These are phyloP conservation scores for Papilionanthe hybrid DNA, from an alignment of 116 monocot species.

Conservation along the genomic window DNA sequence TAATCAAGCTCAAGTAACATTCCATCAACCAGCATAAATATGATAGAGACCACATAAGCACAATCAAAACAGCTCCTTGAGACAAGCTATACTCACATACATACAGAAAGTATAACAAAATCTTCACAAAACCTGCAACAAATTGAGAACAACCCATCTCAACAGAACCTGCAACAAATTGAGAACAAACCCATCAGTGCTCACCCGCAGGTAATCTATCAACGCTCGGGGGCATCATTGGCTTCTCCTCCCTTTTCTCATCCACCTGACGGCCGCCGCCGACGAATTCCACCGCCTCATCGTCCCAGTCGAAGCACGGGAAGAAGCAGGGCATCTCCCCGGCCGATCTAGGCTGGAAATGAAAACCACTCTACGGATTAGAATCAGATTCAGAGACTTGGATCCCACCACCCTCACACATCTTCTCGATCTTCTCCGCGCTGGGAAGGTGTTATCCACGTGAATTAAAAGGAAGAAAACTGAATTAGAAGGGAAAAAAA, in stretches of 20 bases:
- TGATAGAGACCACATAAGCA: not conserved
- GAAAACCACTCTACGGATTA: not conserved
- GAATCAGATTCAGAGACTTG: not conserved
- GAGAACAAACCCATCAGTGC: not conserved
- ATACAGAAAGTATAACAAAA: not conserved
- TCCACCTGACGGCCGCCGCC: not conserved
- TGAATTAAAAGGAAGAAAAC: not conserved
- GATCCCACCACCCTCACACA: not conserved
- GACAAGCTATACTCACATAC: not conserved
- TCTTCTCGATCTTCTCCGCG: constrained; percentile 4
- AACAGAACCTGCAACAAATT: not conserved
- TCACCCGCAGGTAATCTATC: constrained; percentile 3
- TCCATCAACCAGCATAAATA: not conserved
- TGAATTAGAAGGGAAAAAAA: no score
- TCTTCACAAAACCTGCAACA: not conserved
- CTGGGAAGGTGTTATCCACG: not conserved
- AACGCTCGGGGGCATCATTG: constrained; percentile 8
- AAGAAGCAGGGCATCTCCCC: constrained; percentile 15
- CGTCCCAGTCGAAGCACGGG: constrained; percentile 11
- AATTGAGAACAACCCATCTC: not conserved
- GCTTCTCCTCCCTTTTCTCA: constrained; percentile 15
- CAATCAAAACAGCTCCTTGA: not conserved
- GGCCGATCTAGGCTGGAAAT: not conserved
- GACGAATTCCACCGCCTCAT: constrained; percentile 1
- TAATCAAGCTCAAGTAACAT: constrained; percentile 3